Conservation (phyloP, 306 rosid genomes). For the Biancaea sappan region DNA sequence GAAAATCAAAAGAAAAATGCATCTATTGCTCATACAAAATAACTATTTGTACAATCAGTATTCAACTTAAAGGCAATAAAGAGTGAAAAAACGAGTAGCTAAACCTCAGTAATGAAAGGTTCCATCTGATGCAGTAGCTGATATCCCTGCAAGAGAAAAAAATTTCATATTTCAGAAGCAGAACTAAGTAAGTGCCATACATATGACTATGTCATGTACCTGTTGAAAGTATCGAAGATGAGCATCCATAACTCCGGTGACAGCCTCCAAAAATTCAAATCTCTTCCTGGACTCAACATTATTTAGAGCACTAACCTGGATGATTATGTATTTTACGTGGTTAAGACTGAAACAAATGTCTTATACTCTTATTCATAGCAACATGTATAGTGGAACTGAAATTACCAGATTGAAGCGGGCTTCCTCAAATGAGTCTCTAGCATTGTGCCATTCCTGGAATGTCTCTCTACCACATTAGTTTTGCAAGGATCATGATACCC, state of each 20-base stretch:
- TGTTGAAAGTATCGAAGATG: conserved; percentile 86
- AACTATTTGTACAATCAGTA: conserved; percentile 13
- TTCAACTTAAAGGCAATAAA: conserved; percentile 25
- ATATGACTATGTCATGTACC: conserved; percentile 44
- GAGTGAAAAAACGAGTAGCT: conserved; percentile 20
- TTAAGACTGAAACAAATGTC: conserved; percentile 35
- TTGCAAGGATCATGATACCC: conserved; percentile 49
- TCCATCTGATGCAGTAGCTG: conserved; percentile 54
- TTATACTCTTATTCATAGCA: conserved; percentile 20
- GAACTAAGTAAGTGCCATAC: conserved; percentile 19
- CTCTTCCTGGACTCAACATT: conserved; percentile 69
- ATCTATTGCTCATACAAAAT: conserved; percentile 16
- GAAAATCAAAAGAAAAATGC: conserved; percentile 17
- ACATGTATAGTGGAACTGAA: conserved; percentile 31
- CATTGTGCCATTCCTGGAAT: conserved; percentile 77
- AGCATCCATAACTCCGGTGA: conserved; percentile 79
- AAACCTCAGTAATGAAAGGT: conserved; percentile 61
- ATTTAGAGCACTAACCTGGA: conserved; percentile 65
- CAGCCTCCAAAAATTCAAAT: conserved; percentile 73
- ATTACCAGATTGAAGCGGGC: conserved; percentile 87
- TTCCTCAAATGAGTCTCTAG: conserved; percentile 75
- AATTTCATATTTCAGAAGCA: conserved; percentile 25
- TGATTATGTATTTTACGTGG: conserved; percentile 21
- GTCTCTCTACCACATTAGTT: conserved; percentile 66
- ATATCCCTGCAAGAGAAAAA: conserved; percentile 48